Base-by-base conservation (phyloP, 225 moss, liverwort and hornwort species). In the Asterella californica region DNA sequence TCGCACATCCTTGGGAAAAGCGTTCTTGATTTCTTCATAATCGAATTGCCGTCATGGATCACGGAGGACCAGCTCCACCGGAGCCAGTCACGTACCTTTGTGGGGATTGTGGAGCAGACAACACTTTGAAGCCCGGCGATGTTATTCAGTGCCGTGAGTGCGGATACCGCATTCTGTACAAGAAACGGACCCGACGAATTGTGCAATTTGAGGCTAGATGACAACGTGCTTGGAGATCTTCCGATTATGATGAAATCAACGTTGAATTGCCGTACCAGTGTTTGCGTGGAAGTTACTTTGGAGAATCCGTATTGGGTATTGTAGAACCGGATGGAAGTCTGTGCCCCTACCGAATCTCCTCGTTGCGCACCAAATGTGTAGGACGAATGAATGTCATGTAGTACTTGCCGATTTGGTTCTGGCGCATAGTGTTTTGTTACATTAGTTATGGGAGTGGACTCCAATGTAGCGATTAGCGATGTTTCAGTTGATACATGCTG, bases 111-210 rank as follows among this genome's bases (percentile, higher is more conserved):
- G 92, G 94, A 62, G 92, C 91, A 49, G 91, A 92, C 85, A 91
- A 92, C 46, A 92, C 91, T 24, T 71, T 94, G 63, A 94, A 92
- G 76, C 90, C 92, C 45, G 94, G 94, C 48, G 94, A 94, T 83
- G 94, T 91, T 61, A 94, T 92, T 29, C 94, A 94, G 79, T 94
- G 94, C 79, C 91, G 94, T 62, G 94, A 94, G 79, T 92, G 92
- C 11, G 92, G 94, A 11, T 91, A 91, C 47, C 91, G 91, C 71
- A 94, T 92, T 74, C 85, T 94, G 6, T 91, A 92, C 74, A 92
- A 92, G 80, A 94, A 92, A 63, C 86, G 92, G 32, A 94, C 92
- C 65, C 83, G 92, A 69, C 88, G 92, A 65, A 90, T 86, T 76
- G 83, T 90, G 82, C 79, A 82, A 37, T 82, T 80, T 42, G 80